These are phyloP conservation scores for Nicotiana otophora DNA, from an alignment of 257 asterid species.

Conservation along the genomic window DNA sequence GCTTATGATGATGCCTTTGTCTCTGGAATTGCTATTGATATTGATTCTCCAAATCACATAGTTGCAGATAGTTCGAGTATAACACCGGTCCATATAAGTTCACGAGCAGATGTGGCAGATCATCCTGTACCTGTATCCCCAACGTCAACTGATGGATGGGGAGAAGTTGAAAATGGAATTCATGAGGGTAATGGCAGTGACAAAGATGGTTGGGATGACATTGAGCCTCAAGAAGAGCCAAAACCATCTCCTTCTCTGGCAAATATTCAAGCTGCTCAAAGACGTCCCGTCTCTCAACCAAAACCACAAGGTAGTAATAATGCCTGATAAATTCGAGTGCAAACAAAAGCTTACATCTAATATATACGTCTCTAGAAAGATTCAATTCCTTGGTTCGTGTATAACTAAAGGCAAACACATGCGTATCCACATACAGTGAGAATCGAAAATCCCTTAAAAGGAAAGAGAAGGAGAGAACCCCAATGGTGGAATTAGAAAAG, in stretches of 20 bases:
- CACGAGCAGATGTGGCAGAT: slow-evolving; percentile 44
- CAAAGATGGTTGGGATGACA: slow-evolving; percentile 90
- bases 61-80: slow-evolving; percentile 42
- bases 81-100: slow-evolving; percentile 42
- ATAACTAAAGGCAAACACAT: background rate
- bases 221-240: slow-evolving; percentile 81
- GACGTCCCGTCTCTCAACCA: slow-evolving; percentile 61
- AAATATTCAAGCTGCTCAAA: slow-evolving; percentile 89
- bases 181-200: slow-evolving; percentile 48
- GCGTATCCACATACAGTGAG: no score
- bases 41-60: slow-evolving; percentile 25
- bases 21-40: slow-evolving; percentile 14
- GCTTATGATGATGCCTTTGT: background rate
- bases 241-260: slow-evolving; percentile 76
- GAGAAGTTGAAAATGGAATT: slow-evolving; percentile 78
- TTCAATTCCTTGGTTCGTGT: background rate
- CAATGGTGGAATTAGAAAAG: slow-evolving; percentile 2
- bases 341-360: background rate
- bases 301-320: slow-evolving; percentile 57
- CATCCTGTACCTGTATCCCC: slow-evolving; percentile 63
- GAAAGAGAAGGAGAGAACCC: background rate
- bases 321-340: background rate
- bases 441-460: background rate
- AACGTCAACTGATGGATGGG: slow-evolving; percentile 90
- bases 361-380: background rate